phyloP scores from a whole-genome alignment of 805 yeast species.

The Wickerhamiella vanderwaltii region DNA sequence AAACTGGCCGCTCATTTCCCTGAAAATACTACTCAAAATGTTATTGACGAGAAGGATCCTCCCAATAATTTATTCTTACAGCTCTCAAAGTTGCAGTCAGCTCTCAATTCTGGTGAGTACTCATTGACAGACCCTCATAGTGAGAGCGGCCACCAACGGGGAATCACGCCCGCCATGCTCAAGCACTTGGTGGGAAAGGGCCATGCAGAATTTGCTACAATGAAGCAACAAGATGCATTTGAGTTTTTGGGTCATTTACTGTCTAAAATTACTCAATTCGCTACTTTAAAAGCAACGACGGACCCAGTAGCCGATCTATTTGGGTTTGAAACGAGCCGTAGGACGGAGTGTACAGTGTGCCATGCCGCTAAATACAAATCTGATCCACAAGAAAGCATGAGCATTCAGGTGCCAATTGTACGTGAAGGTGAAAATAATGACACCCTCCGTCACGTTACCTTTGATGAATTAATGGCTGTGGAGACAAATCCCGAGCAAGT shows the following conservation, averaged over 20 bases:
- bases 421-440: conserved; percentile 33
- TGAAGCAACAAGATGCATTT: conserved; percentile 89
- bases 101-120: conserved; percentile 61
- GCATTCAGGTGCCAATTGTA: conserved; percentile 44
- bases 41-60: conserved; percentile 36
- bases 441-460: conserved; percentile 37
- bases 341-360: conserved; percentile 48
- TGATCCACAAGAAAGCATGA: conserved; percentile 50
- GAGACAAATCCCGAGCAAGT: conserved; percentile 41
- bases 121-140: conserved; percentile 36
- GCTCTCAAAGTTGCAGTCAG: conserved; percentile 66
- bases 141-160: conserved; percentile 44
- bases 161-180: conserved; percentile 65
- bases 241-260: conserved; percentile 67
- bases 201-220: conserved; percentile 73
- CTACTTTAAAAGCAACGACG: conserved; percentile 13
- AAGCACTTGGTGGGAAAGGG: conserved; percentile 64
- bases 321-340: conserved; percentile 53
- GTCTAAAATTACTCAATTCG: conserved; percentile 39
- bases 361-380: conserved; percentile 43
- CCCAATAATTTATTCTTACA: conserved; percentile 56
- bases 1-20: conserved; percentile 26
- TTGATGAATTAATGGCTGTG: conserved; percentile 38
- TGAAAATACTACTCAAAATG: conserved; percentile 22
- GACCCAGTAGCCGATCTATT: conserved; percentile 43